Evolutionary conservation across 2,329 filamentous ascomycete genomes (phyloP), one percentile per base, ranked within the genome.

Genomic region (Colletotrichum caudatum): DNA sequence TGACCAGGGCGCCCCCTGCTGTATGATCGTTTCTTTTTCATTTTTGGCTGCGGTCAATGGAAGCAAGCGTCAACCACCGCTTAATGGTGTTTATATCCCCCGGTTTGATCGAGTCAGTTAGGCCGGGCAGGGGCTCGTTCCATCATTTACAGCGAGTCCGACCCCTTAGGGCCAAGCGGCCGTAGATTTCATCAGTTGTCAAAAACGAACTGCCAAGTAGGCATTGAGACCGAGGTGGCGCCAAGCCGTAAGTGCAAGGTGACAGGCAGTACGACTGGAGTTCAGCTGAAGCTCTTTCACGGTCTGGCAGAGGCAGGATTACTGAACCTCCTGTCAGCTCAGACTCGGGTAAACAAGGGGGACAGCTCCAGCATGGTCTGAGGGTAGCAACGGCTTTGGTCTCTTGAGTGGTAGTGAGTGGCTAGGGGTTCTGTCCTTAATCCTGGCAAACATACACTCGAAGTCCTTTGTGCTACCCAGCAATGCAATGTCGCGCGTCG

Each of bases 311-410:
- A 64, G 46, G 35, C 44, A 18, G 46, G 59, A 29, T 51, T 44
- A 26, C 33, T 7, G 33, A 29, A 54, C 18, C 41, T 26, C 44
- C 18, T 44, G 50, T 54, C 50, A 54, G 35, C 61, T 35, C 35
- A 48, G 20, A 5, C 29, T 29, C 18, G 67, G 65, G 54, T 53
- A 53, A 68, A 68, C 58, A 37, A 23, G 67, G 58, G 68, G 60
- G 64, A 50, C 50, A 57, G 3, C 20, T 54, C 41, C 63, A 23
- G 23, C 56, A 66, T 29, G 41, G 58, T 51, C 26, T 61, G 44
- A 61, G 56, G 69, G 58, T 71, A 71, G 33, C 59, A 69, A 48
- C 69, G 65, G 69, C 59, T 71, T 69, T 71, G 59, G 53, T 54
- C 39, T 56, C 20, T 29, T 29, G 29, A 29, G 29, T 29, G 29